Conservation (phyloP, 345 rosid species). For the Brassica napus region DNA sequence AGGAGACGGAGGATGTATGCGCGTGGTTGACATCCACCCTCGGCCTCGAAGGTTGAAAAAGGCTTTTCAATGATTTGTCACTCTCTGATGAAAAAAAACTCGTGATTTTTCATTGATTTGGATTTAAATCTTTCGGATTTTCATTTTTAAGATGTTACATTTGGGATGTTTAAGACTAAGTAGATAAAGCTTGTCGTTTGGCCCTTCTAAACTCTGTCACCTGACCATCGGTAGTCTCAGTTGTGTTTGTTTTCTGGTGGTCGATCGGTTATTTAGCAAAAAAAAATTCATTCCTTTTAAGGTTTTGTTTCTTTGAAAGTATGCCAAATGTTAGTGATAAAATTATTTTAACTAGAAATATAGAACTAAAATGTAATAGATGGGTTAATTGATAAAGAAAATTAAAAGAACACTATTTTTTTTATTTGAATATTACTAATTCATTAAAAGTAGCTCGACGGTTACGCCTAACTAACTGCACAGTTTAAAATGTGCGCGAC, state of each 20-base stretch:
- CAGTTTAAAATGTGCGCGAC: too few relatives aligned
- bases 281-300: too few relatives aligned
- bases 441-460: background rate
- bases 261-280: background rate
- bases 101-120: constrained; percentile 20
- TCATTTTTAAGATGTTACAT: constrained; percentile 9
- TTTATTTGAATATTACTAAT: too few relatives aligned
- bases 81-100: constrained; percentile 23
- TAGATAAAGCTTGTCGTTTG: background rate
- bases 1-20: constrained; percentile 84
- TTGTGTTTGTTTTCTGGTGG: background rate
- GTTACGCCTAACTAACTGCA: background rate
- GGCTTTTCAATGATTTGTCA: background rate
- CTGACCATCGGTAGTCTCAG: background rate
- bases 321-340: too few relatives aligned
- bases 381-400: too few relatives aligned
- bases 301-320: too few relatives aligned
- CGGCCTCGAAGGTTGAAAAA: constrained; percentile 52
- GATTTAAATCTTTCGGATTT: background rate
- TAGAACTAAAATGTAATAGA: too few relatives aligned
- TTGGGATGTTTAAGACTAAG: background rate
- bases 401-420: too few relatives aligned
- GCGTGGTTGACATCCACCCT: constrained; percentile 72
- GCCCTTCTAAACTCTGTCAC: background rate
- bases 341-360: too few relatives aligned